Evolutionary conservation across 495 filamentous ascomycete genomes (phyloP).

Genomic region (Extremus antarcticus): DNA sequence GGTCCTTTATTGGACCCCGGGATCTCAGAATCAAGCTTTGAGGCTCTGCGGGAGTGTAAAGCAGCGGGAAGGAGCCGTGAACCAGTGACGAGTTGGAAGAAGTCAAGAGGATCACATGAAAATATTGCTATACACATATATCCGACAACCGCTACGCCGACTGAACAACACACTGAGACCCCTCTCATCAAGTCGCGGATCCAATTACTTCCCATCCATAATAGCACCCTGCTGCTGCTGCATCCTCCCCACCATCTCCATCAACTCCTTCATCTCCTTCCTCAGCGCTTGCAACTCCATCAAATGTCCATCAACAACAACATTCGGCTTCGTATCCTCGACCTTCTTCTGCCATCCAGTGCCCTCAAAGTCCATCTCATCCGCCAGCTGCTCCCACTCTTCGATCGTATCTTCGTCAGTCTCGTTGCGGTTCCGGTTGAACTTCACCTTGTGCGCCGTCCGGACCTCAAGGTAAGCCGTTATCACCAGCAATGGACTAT

Average conservation of each 20-base stretch:
- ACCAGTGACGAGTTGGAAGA: background rate
- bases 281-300: slow-evolving; percentile 57
- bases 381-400: slow-evolving; percentile 82
- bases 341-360: slow-evolving; percentile 76
- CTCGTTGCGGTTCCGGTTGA: slow-evolving; percentile 68
- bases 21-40: background rate
- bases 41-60: background rate
- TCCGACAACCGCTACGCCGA: too few species aligned
- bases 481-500: slow-evolving; percentile 71
- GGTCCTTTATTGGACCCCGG: background rate
- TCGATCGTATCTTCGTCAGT: slow-evolving; percentile 81
- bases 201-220: slow-evolving; percentile 13
- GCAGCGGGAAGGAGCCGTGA: background rate
- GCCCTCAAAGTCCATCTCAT: slow-evolving; percentile 61
- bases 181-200: too few species aligned
- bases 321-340: slow-evolving; percentile 59
- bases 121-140: background rate
- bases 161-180: too few species aligned
- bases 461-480: slow-evolving; percentile 66
- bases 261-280: slow-evolving; percentile 59
- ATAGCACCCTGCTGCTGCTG: slow-evolving; percentile 21
- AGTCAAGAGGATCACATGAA: background rate
- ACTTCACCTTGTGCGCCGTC: slow-evolving; percentile 53
- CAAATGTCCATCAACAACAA: slow-evolving; percentile 59
- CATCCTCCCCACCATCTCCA: slow-evolving; percentile 42